Conservation (phyloP, 192 early-diverging fungal species). For the Umbelopsis sp. region DNA sequence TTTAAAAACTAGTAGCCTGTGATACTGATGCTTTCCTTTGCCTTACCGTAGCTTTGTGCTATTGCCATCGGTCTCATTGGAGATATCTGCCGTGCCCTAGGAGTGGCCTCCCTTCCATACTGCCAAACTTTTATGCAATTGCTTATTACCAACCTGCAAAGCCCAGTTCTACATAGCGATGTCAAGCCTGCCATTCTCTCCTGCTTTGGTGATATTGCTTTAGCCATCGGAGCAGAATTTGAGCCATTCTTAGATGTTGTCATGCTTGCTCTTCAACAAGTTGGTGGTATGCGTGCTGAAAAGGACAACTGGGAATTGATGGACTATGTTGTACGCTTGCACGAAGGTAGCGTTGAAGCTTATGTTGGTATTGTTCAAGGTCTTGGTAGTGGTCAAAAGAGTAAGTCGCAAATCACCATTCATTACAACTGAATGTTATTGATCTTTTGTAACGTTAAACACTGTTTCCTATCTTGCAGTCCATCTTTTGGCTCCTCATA, state of each 20-base stretch:
- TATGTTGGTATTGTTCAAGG: slow-evolving; percentile 97
- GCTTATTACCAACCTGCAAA: slow-evolving; percentile 75
- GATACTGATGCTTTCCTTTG: slow-evolving; percentile 45
- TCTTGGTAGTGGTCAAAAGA: slow-evolving; percentile 74
- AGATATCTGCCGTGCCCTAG: slow-evolving; percentile 91
- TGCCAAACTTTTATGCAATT: slow-evolving; percentile 86
- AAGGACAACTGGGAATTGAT: slow-evolving; percentile 73
- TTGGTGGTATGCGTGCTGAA: slow-evolving; percentile 67
- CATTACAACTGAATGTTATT: not conserved
- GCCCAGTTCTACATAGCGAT: slow-evolving; percentile 73
- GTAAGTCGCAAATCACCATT: slow-evolving; percentile 37
- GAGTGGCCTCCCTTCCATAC: slow-evolving; percentile 73
- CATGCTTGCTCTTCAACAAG: slow-evolving; percentile 88
- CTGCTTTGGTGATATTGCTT: slow-evolving; percentile 97
- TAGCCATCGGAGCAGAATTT: slow-evolving; percentile 89
- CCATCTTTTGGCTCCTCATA: slow-evolving; percentile 59
- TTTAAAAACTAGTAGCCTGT: not conserved
- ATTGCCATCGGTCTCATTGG: slow-evolving; percentile 97
- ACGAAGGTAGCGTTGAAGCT: slow-evolving; percentile 91
- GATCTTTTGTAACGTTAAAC: slow-evolving; percentile 8
- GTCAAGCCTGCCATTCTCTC: slow-evolving; percentile 95
- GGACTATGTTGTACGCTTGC: slow-evolving; percentile 85
- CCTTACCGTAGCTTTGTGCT: slow-evolving; percentile 80
- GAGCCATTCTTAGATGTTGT: slow-evolving; percentile 77
- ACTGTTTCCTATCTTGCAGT: slow-evolving; percentile 44